phyloP scores from a whole-genome alignment of 768 basidiomycete genomes.

The Cyclocybe aegerita region DNA sequence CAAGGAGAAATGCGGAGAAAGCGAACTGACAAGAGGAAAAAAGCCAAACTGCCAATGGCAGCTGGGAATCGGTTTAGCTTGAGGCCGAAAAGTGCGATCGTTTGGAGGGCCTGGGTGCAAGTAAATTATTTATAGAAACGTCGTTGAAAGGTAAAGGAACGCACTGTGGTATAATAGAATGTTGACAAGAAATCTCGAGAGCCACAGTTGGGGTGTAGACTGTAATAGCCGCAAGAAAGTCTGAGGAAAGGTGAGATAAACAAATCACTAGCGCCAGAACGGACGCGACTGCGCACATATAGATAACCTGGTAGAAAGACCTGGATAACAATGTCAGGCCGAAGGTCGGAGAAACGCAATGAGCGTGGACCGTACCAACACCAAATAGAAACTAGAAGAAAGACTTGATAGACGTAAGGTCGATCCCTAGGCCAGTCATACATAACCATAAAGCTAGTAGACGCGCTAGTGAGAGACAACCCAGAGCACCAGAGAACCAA shows the following conservation, averaged over 20 bases:
- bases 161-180: constrained; percentile 49
- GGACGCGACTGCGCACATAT: constrained; percentile 43
- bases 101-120: constrained; percentile 46
- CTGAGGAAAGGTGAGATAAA: constrained; percentile 18
- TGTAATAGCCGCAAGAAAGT: constrained; percentile 42
- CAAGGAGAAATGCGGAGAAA: background rate
- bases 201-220: constrained; percentile 27
- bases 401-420: constrained; percentile 58
- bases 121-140: background rate
- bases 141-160: constrained; percentile 5
- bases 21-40: constrained; percentile 48
- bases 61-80: constrained; percentile 68
- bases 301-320: constrained; percentile 60
- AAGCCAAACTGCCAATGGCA: constrained; percentile 51
- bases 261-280: constrained; percentile 28
- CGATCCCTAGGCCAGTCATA: constrained; percentile 73
- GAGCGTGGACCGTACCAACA: constrained; percentile 44
- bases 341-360: background rate
- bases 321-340: constrained; percentile 27
- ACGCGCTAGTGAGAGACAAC: background rate
- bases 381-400: constrained; percentile 60
- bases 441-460: constrained; percentile 52
- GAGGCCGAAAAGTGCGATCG: constrained; percentile 71
- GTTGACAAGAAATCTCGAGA: constrained; percentile 44
- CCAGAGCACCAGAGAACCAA: background rate